These are phyloP conservation scores for Rhytidiadelphus loreus DNA, from an alignment of 225 moss, liverwort and hornwort species.

Conservation along the genomic window DNA sequence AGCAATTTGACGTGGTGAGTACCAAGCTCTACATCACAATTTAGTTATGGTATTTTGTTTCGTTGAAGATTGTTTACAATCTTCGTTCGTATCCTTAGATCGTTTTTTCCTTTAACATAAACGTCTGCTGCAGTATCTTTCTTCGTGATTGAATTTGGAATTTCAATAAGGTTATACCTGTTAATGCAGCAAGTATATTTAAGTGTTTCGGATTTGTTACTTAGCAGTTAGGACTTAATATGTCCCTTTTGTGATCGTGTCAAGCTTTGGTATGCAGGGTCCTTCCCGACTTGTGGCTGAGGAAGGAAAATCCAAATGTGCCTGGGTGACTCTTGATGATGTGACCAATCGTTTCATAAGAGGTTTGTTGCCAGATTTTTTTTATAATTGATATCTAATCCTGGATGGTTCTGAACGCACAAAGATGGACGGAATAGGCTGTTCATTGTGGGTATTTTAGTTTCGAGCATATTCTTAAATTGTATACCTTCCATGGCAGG, in stretches of 20 bases:
- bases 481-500: background rate
- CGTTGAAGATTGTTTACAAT: background rate
- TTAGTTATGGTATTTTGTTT: background rate
- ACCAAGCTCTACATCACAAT: background rate
- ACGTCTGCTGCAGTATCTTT: background rate
- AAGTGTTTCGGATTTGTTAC: background rate
- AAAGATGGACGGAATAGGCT: background rate
- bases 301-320: constrained; percentile 81
- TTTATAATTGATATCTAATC: background rate
- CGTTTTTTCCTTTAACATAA: background rate
- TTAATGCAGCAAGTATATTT: background rate
- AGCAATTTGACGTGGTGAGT: constrained; percentile 81
- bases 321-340: constrained; percentile 73
- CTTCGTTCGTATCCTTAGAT: background rate
- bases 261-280: constrained; percentile 39
- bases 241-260: background rate
- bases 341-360: constrained; percentile 54
- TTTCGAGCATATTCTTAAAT: background rate
- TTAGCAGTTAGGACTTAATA: background rate
- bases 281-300: constrained; percentile 92
- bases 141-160: background rate
- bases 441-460: background rate
- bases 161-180: background rate
- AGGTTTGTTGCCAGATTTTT: constrained; percentile 23
- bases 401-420: background rate